Evolutionary conservation across 139 green algal species (phyloP).

Genomic region (Chlorella sp.): DNA sequence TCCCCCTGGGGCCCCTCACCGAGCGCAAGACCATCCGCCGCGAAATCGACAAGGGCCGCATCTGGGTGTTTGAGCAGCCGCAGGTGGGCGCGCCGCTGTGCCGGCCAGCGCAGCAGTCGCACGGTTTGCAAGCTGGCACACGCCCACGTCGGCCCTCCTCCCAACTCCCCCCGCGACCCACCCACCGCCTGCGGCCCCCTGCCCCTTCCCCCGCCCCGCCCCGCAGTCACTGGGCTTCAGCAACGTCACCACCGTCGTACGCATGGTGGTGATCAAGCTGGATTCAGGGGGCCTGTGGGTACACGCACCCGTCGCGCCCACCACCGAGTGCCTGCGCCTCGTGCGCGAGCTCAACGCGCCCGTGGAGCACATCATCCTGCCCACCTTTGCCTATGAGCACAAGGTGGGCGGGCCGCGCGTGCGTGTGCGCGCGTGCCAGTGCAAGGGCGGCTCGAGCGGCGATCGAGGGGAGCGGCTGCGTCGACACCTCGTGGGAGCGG

Average conservation of each 20-base stretch:
- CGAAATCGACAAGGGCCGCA: conserved; percentile 60
- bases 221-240: conserved; percentile 69
- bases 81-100: too few relatives aligned
- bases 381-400: conserved; percentile 93
- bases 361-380: conserved; percentile 87
- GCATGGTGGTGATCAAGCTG: conserved; percentile 89
- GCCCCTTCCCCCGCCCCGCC: too few relatives aligned
- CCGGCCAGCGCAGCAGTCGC: too few relatives aligned
- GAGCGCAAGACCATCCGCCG: conserved; percentile 40
- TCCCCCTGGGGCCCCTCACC: conserved; percentile 80
- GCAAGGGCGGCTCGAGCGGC: too few relatives aligned
- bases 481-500: too few relatives aligned
- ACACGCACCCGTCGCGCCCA: conserved; percentile 88
- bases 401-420: conserved; percentile 69
- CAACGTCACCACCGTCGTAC: conserved; percentile 78
- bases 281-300: conserved; percentile 80
- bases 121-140: too few relatives aligned
- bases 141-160: too few relatives aligned
- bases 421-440: neutral
- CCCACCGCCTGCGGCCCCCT: too few relatives aligned
- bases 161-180: too few relatives aligned
- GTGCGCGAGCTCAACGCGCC: conserved; percentile 69
- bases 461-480: too few relatives aligned
- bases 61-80: conserved; percentile 93
- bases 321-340: conserved; percentile 64